Evolutionary conservation across 306 rosid genomes (phyloP).

Genomic region (Cucurbita maxima): DNA sequence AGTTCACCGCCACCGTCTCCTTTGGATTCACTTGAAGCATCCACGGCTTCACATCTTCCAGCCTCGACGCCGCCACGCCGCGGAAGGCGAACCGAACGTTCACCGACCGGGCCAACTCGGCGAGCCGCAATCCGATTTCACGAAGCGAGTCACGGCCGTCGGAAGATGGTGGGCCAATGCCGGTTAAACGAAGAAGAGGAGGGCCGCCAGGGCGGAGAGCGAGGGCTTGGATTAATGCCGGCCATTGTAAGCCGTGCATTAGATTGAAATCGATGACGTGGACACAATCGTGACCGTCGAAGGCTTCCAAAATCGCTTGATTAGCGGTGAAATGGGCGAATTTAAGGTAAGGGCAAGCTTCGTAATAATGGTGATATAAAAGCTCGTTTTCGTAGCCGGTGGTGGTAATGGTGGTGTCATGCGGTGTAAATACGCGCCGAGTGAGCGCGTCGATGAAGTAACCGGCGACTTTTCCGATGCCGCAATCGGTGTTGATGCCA

Average conservation of each 20-base stretch:
- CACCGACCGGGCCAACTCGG: slow-evolving; percentile 72
- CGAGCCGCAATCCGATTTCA: slow-evolving; percentile 57
- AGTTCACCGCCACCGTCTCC: slow-evolving; percentile 75
- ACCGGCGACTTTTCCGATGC: slow-evolving; percentile 85
- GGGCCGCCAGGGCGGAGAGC: slow-evolving; percentile 90
- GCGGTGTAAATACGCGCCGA: slow-evolving; percentile 41
- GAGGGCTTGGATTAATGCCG: slow-evolving; percentile 70
- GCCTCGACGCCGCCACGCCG: slow-evolving; percentile 68
- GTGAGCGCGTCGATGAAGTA: slow-evolving; percentile 70
- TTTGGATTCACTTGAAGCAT: slow-evolving; percentile 61
- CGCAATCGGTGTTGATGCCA: slow-evolving; percentile 45
- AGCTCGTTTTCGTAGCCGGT: slow-evolving; percentile 42
- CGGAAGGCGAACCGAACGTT: slow-evolving; percentile 77
- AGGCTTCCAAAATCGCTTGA: slow-evolving; percentile 75
- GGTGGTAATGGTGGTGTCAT: not conserved
- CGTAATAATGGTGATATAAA: slow-evolving; percentile 67
- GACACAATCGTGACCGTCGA: slow-evolving; percentile 68
- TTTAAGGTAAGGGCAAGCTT: slow-evolving; percentile 74
- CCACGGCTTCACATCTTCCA: slow-evolving; percentile 88
- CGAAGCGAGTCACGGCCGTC: slow-evolving; percentile 77
- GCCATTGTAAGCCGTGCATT: slow-evolving; percentile 92
- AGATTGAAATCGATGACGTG: slow-evolving; percentile 88
- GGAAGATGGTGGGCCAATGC: slow-evolving; percentile 89
- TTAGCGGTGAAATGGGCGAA: slow-evolving; percentile 94
- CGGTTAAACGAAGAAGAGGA: slow-evolving; percentile 53